Evolutionary conservation across 2,329 filamentous ascomycete genomes (phyloP), one percentile per base, ranked within the genome.

Genomic region (Epichloe sylvatica): DNA sequence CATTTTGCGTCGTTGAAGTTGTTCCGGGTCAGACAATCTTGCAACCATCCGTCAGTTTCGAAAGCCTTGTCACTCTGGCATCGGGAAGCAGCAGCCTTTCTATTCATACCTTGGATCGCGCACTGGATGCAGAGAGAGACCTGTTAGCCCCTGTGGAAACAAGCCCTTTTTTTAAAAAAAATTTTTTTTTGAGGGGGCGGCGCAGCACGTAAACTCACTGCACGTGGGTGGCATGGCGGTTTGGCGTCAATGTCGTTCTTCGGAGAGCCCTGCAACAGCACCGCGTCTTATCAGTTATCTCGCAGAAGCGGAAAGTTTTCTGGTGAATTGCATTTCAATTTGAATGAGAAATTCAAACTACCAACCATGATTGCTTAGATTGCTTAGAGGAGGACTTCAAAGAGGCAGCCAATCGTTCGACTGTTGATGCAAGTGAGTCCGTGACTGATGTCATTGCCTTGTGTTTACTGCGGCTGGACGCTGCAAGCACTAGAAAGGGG

Each of bases 1-100:
- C 92, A 98, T 62, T 82, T 94, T 41, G 80, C 80, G 67, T 97
- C 89, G 52, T 94, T 79, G 70, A 85, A 97, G 49, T 80, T 81
- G 65, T 90, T 90, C 67, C 82, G 91, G 44, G 78, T 80, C 54
- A 98, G 73, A 62, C 92, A 98, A 58, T 83, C 88, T 94, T 34
- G n/a, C 15, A 44, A n/a, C 50, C 17, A 17, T 30, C 52, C 25
- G 52, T 48, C 38, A 39, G 30, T 41, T 19, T 12, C 8, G 12
- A 15, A 21, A 42, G 21, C 23, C 3, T 4, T 30, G 3, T 30
- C 8, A 21, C 17, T 11, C 12, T 21, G 17, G 11, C 11, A n/a
- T 15, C 7, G 7, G 2, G 17, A 37, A 33, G 13, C 3, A 15
- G 23, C 23, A 46, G 5, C n/a, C 13, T 11, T 12, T 46, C 11